Evolutionary conservation across 129 eudicot species (phyloP).

Genomic region (Rutidosis leptorrhynchoides): DNA sequence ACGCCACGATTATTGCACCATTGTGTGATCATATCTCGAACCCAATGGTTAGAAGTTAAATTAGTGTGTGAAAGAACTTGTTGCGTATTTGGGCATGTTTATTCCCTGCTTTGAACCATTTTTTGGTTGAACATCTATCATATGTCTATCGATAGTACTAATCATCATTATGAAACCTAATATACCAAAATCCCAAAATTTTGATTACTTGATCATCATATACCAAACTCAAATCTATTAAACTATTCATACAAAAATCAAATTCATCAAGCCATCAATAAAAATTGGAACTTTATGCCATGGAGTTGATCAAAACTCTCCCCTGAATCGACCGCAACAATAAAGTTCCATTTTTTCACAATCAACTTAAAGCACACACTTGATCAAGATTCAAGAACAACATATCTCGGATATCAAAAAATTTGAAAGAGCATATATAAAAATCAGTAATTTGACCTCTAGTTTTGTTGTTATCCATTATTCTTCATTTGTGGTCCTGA

Average conservation of each 20-base stretch:
- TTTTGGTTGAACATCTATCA: conserved; percentile 70
- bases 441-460: too few species aligned
- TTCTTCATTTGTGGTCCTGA: too few species aligned
- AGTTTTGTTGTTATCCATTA: too few species aligned
- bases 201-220: too few species aligned
- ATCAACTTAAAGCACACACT: background rate
- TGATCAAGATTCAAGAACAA: background rate
- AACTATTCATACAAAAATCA: too few species aligned
- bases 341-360: background rate
- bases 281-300: too few species aligned
- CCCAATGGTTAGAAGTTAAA: conserved; percentile 69
- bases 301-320: too few species aligned
- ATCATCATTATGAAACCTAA: conserved; percentile 6
- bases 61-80: conserved; percentile 71
- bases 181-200: conserved; percentile 2
- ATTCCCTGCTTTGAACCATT: conserved; percentile 79
- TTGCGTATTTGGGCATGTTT: conserved; percentile 68
- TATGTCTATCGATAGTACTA: conserved; percentile 56
- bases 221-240: too few species aligned
- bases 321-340: background rate
- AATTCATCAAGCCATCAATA: too few species aligned
- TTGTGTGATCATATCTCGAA: conserved; percentile 62
- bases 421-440: too few species aligned
- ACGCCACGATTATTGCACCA: conserved; percentile 73
- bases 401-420: background rate